Evolutionary conservation across 2,329 filamentous ascomycete genomes (phyloP).

Genomic region (Epichloe coenophiala): DNA sequence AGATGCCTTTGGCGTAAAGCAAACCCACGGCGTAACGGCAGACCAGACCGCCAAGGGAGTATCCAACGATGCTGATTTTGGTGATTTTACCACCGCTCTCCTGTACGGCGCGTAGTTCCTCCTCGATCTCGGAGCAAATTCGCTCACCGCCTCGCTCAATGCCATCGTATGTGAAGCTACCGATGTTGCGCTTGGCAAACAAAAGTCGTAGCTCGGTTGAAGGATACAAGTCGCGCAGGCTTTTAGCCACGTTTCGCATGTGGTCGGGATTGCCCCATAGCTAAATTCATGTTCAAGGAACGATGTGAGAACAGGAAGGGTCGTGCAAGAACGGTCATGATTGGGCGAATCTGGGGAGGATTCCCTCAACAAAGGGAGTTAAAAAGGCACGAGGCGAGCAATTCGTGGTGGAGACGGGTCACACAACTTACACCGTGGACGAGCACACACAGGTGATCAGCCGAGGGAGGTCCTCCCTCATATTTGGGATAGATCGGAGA

Average conservation of each 20-base stretch:
- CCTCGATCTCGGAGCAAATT: slow-evolving; percentile 53
- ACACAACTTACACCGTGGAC: slow-evolving; percentile 54
- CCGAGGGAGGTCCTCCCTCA: slow-evolving; percentile 37
- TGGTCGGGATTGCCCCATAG: slow-evolving; percentile 72
- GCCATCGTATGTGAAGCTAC: slow-evolving; percentile 59
- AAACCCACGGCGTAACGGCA: slow-evolving; percentile 78
- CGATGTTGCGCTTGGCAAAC: slow-evolving; percentile 58
- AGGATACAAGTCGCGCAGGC: slow-evolving; percentile 46
- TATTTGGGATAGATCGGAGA: slow-evolving; percentile 14
- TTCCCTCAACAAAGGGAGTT: neutral
- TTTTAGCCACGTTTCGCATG: slow-evolving; percentile 53
- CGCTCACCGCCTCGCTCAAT: slow-evolving; percentile 56
- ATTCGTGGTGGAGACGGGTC: neutral
- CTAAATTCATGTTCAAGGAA: slow-evolving; percentile 18
- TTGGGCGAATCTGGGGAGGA: neutral
- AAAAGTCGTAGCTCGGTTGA: slow-evolving; percentile 56
- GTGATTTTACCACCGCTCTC: slow-evolving; percentile 55
- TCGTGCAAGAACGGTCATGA: neutral
- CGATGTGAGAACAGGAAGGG: neutral
- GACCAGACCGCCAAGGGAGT: slow-evolving; percentile 81
- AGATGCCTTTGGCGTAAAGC: slow-evolving; percentile 64
- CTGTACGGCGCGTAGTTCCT: slow-evolving; percentile 43
- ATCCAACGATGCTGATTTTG: slow-evolving; percentile 78
- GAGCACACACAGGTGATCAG: slow-evolving; percentile 63
- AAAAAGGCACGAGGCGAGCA: neutral